phyloP scores from a whole-genome alignment of 1,139 yeast species.

The Oligophagozyma castellii region DNA sequence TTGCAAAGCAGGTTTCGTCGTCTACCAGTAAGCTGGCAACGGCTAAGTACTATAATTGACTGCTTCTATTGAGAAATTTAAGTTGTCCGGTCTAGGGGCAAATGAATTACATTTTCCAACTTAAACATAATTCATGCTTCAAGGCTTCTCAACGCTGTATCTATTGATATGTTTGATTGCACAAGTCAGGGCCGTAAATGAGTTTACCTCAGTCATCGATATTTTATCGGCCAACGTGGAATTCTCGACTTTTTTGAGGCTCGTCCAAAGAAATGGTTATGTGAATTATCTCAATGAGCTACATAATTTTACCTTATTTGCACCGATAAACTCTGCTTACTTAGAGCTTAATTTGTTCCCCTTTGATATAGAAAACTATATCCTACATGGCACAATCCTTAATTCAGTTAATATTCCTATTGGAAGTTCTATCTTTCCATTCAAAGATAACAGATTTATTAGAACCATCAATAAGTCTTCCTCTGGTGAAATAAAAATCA shows the following conservation, averaged over 20 bases:
- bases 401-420: slow-evolving; percentile 7
- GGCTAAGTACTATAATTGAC: too few relatives aligned
- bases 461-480: slow-evolving; percentile 7
- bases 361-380: slow-evolving; percentile 17
- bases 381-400: slow-evolving; percentile 14
- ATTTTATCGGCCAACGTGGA: slow-evolving; percentile 59
- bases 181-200: not conserved
- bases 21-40: too few relatives aligned
- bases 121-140: too few relatives aligned
- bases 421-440: slow-evolving; percentile 10
- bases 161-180: too few relatives aligned
- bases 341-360: slow-evolving; percentile 13
- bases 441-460: slow-evolving; percentile 12
- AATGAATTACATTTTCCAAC: too few relatives aligned
- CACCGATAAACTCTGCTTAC: slow-evolving; percentile 83
- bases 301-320: slow-evolving; percentile 60
- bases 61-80: too few relatives aligned
- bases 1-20: too few relatives aligned
- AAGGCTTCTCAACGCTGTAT: too few relatives aligned
- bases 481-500: slow-evolving; percentile 23
- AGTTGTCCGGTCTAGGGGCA: too few relatives aligned
- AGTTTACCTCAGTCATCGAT: slow-evolving; percentile 50
- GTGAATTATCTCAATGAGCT: slow-evolving; percentile 55
- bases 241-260: slow-evolving; percentile 54
- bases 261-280: slow-evolving; percentile 53